Conservation (phyloP, 2,329 filamentous ascomycete species). For the Chrysosporium keratinophilum region DNA sequence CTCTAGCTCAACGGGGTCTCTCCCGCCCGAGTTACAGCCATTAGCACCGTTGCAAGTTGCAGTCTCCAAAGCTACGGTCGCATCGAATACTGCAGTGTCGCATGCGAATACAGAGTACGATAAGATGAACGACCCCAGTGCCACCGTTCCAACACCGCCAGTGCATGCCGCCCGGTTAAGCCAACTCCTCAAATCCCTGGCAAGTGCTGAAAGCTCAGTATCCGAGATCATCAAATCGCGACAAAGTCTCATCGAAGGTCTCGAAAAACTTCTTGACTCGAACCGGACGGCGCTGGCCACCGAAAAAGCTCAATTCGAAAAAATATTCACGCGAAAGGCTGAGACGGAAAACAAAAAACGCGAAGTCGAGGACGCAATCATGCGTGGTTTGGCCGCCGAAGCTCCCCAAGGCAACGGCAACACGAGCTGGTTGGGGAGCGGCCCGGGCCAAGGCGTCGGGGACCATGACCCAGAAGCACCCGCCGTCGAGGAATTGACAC, state of each 20-base stretch:
- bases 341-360: conserved; percentile 73
- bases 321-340: conserved; percentile 55
- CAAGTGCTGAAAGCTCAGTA: conserved; percentile 78
- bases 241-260: conserved; percentile 60
- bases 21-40: conserved; percentile 66
- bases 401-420: conserved; percentile 36
- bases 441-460: neutral
- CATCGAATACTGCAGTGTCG: conserved; percentile 55
- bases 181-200: conserved; percentile 78
- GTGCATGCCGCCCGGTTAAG: conserved; percentile 86
- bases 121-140: conserved; percentile 64
- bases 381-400: conserved; percentile 64
- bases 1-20: conserved; percentile 44
- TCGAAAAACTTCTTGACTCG: conserved; percentile 70
- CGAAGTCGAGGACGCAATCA: conserved; percentile 82
- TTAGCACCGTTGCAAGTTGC: conserved; percentile 65
- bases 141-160: conserved; percentile 63
- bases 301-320: conserved; percentile 57
- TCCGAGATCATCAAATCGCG: conserved; percentile 82
- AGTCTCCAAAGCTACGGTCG: conserved; percentile 60
- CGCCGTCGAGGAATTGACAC: conserved; percentile 41
- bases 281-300: conserved; percentile 59
- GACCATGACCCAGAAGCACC: conserved; percentile 16
- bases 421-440: neutral
- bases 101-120: conserved; percentile 72